Evolutionary conservation across 2,329 filamentous ascomycete genomes (phyloP), one percentile per base, ranked within the genome.

Genomic region (Calonectria pseudoreteaudii): DNA sequence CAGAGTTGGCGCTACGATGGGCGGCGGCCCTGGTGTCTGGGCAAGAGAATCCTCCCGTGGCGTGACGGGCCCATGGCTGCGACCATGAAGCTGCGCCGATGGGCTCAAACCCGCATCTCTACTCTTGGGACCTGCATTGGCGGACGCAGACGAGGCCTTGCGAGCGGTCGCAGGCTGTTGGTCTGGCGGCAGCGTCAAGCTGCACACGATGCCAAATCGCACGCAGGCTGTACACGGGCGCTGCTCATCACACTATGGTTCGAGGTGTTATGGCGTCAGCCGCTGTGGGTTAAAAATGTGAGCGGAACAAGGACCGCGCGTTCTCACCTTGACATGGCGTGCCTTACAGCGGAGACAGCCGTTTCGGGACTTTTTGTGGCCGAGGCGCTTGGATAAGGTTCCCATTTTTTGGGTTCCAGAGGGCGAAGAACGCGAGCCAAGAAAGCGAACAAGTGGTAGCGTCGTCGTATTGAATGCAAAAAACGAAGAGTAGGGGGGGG

Each of bases 311-410:
- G 49, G 23, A 28, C 28, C 18, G 8, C n/a, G 20, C 26, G 44
- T 11, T 28, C 69, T 52, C 49, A 76, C 75, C 71, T 76, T 76
- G 66, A 76, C 75, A n/a, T 74, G 75, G 3, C 75, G 71, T 36
- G 66, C 66, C 47, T 76, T 76, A 69, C 75, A 76, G 16, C 74
- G 73, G 50, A 72, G 47, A 70, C 75, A 76, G 11, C 75, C 75
- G n/a, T 58, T 68, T 36, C 73, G 53, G 26, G 75, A 76, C 41
- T 76, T 76, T 52, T 70, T 74, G 20, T 75, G 71, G 10, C 75
- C 75, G 18, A 76, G 71, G 9, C 74, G 69, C 36, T 62, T 62
- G 28, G 56, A 62, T 62, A 62, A n/a, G 16, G 56, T 62, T 41
- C 56, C 56, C 56, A 62, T 62, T 23, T 62, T 62, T 62, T 41